phyloP scores from a whole-genome alignment of 768 basidiomycete genomes.

The Pseudohyphozyma bogoriensis region DNA sequence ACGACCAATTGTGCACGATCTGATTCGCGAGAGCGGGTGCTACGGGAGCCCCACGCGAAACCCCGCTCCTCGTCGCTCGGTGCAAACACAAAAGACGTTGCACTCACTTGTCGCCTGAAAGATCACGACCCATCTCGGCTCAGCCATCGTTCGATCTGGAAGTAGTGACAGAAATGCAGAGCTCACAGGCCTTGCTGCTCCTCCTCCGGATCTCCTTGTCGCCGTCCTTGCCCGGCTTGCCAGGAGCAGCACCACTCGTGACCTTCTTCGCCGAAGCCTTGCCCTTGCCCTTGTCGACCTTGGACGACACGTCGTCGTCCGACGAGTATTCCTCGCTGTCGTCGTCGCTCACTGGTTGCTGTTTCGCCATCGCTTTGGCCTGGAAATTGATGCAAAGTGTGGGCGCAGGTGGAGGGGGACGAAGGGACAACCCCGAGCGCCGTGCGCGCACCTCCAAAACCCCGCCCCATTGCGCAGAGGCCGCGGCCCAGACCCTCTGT shows the following conservation, averaged over 20 bases:
- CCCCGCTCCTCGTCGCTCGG: not conserved
- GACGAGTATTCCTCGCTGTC: slow-evolving; percentile 1
- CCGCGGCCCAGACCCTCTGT: too few species aligned
- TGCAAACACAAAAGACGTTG: not conserved
- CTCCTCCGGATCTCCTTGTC: slow-evolving; percentile 7
- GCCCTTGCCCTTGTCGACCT: slow-evolving; percentile 4
- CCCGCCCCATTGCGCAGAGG: too few species aligned
- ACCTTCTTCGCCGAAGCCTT: not conserved
- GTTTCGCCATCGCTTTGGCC: too few species aligned
- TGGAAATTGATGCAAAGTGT: too few species aligned
- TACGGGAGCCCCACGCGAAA: not conserved
- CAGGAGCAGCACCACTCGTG: too few species aligned
- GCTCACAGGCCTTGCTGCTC: slow-evolving; percentile 43
- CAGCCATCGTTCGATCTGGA: not conserved
- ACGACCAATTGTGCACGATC: not conserved
- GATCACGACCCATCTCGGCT: not conserved
- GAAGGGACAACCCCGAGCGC: too few species aligned
- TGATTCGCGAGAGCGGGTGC: not conserved
- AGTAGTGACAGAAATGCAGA: not conserved
- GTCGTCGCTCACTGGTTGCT: too few species aligned
- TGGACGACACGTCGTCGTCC: not conserved
- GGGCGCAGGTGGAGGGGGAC: too few species aligned
- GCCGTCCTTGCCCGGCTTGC: not conserved
- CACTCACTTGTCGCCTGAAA: slow-evolving; percentile 11
- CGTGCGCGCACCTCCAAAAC: too few species aligned